phyloP scores from a whole-genome alignment of 208 protist species.

The Giardia duodenalis region DNA sequence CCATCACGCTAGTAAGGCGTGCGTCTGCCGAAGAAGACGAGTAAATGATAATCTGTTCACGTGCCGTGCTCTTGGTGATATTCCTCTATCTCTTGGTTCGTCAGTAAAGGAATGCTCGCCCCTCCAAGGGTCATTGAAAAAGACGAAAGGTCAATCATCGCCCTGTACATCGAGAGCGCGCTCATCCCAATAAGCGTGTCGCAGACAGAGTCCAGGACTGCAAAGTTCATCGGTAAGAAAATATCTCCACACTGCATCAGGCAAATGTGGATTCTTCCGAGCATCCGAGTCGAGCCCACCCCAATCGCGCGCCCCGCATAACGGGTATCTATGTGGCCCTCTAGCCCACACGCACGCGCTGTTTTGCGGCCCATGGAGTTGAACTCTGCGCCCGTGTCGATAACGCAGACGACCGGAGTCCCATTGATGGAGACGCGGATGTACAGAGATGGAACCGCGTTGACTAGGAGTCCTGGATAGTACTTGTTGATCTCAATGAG shows the following conservation, averaged over 20 bases:
- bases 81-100: not conserved
- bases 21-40: not conserved
- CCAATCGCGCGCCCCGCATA: not conserved
- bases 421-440: not conserved
- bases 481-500: not conserved
- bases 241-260: not conserved
- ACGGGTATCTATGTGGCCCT: not conserved
- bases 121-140: not conserved
- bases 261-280: not conserved
- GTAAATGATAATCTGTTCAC: no score
- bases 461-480: not conserved
- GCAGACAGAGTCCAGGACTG: not conserved
- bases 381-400: not conserved
- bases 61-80: no score
- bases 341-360: not conserved
- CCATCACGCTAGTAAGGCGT: not conserved
- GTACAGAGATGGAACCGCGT: not conserved
- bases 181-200: not conserved
- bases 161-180: not conserved
- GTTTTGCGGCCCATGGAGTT: not conserved
- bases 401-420: not conserved
- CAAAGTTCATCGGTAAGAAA: not conserved
- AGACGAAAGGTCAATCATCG: not conserved
- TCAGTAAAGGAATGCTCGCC: not conserved
- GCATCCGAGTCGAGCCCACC: not conserved